A percentile compares a stretch with the other conserved stretches of the same genome.
Conservation (phyloP, 2,329 filamentous ascomycete genomes). For the Aspergillus carbonarius region DNA sequence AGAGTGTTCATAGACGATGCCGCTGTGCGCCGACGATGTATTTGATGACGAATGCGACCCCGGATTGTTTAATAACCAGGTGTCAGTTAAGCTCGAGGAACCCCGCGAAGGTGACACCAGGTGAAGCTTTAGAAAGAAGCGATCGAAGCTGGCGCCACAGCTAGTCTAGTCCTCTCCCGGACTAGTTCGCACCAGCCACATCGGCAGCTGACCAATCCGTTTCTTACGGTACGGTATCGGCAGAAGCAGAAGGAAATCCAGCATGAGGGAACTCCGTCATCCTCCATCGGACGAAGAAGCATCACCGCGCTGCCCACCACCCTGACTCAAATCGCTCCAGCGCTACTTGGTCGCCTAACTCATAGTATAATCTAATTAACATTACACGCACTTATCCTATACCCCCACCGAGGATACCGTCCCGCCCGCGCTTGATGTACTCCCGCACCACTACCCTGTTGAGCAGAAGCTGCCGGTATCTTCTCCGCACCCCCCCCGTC, state of each 20-base stretch:
- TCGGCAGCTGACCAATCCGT: conserved; percentile 4
- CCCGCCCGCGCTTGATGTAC: conserved; percentile 36
- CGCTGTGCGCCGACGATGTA: background rate
- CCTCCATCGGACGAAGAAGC: conserved; percentile 3
- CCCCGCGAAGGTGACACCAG: background rate
- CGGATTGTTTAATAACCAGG: background rate
- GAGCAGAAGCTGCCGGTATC: conserved; percentile 42
- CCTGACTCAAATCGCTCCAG: background rate
- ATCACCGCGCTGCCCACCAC: background rate
- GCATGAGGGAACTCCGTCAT: conserved; percentile 7
- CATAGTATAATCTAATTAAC: background rate
- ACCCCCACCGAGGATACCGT: background rate
- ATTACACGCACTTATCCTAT: background rate
- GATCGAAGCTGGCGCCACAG: conserved; percentile 17
- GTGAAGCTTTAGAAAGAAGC: background rate
- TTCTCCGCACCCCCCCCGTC: conserved; percentile 32
- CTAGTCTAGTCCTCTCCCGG: conserved; percentile 1
- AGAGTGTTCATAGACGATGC: conserved; percentile 25
- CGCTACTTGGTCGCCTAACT: background rate
- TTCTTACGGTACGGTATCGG: background rate
- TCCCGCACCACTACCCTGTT: conserved; percentile 35
- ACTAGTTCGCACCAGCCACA: conserved; percentile 3
- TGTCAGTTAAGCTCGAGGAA: background rate
- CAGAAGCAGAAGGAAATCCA: background rate
- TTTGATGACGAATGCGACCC: too few relatives aligned